A percentile compares a stretch with the other conserved stretches of the same genome.
These are phyloP conservation scores for Helotiales sp. DNA, from an alignment of 2,329 filamentous ascomycete species.

Conservation along the genomic window DNA sequence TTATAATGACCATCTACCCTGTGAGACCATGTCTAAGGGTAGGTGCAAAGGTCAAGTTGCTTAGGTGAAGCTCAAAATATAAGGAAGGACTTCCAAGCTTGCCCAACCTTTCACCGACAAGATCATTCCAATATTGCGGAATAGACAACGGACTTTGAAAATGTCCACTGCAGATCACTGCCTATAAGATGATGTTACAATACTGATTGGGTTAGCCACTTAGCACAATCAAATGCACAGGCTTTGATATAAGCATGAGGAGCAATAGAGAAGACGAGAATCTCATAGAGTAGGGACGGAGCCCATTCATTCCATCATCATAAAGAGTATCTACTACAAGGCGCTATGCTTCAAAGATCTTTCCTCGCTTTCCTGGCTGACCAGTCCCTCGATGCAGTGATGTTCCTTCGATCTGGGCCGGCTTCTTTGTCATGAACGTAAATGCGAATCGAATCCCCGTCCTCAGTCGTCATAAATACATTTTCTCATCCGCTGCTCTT, in stretches of 20 bases:
- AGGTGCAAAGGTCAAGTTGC: no score
- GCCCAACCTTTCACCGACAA: not conserved
- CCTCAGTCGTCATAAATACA: not conserved
- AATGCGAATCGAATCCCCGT: slow-evolving; percentile 17
- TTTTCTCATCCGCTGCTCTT: not conserved
- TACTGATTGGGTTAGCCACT: no score
- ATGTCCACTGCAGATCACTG: not conserved
- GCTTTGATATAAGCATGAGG: no score
- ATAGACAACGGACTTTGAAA: not conserved
- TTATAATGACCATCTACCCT: no score
- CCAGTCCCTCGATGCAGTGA: no score
- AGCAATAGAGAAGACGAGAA: no score
- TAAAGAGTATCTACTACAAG: slow-evolving; percentile 23
- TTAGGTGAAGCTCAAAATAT: no score
- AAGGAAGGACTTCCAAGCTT: no score
- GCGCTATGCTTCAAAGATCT: slow-evolving; percentile 16
- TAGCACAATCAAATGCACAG: no score
- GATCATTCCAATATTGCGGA: not conserved
- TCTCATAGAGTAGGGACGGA: not conserved
- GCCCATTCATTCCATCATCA: slow-evolving; percentile 17
- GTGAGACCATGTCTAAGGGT: no score
- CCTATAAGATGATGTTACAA: no score
- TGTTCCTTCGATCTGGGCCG: no score
- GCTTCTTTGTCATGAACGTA: slow-evolving; percentile 12
- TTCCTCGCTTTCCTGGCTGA: not conserved